Evolutionary conservation across 2,329 filamentous ascomycete genomes (phyloP).

Genomic region (Calonectria pseudoreteaudii): DNA sequence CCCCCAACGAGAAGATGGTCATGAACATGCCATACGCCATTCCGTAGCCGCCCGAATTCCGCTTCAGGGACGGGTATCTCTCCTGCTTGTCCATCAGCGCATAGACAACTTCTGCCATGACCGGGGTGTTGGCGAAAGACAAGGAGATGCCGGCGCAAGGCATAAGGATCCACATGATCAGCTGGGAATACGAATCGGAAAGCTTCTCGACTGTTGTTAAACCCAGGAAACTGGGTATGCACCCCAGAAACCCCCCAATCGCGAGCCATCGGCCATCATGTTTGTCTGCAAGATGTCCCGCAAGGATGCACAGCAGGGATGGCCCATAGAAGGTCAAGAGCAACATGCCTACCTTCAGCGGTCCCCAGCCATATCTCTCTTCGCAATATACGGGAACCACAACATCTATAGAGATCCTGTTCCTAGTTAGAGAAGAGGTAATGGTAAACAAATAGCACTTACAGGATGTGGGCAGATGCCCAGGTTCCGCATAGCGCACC

Average conservation of each 20-base stretch:
- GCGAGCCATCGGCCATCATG: conserved; percentile 25
- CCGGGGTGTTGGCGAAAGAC: conserved; percentile 25
- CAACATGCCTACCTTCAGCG: conserved; percentile 12
- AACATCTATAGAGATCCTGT: conserved; percentile 27
- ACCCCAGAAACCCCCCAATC: conserved; percentile 21
- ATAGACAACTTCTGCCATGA: conserved; percentile 31
- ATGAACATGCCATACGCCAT: conserved; percentile 31
- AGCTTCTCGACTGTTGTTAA: conserved; percentile 14
- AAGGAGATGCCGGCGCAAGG: conserved; percentile 23
- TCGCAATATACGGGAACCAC: conserved; percentile 25
- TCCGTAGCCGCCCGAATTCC: conserved; percentile 29
- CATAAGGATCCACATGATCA: conserved; percentile 25
- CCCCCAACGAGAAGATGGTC: conserved; percentile 28
- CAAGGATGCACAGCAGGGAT: conserved; percentile 22
- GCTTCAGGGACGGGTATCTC: conserved; percentile 12
- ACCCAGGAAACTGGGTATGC: conserved; percentile 20
- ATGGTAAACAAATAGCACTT: not conserved
- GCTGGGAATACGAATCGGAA: not conserved
- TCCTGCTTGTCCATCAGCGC: conserved; percentile 21
- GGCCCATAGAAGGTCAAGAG: conserved; percentile 27
- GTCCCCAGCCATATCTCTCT: conserved; percentile 10
- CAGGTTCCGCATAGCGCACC: conserved; percentile 26
- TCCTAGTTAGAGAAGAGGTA: not conserved
- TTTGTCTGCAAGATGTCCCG: conserved; percentile 23
- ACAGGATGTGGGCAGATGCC: conserved; percentile 29